Evolutionary conservation across 495 filamentous ascomycete species (phyloP), one percentile per base, ranked within the genome.

Genomic region (Penicillium longicatenatum): DNA sequence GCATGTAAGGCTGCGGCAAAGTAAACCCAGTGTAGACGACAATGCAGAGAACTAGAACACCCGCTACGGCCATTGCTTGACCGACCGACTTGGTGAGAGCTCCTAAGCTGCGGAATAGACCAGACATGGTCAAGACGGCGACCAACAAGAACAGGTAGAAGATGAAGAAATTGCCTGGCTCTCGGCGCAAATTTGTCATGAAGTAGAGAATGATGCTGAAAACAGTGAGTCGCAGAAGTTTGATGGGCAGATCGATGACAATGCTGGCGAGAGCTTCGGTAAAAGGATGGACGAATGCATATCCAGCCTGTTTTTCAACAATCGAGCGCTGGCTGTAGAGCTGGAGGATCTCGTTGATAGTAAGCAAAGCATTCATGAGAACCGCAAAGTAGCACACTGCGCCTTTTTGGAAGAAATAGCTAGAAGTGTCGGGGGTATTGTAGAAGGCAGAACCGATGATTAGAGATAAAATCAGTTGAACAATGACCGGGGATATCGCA

Each of bases 311-410:
- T 60, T 88, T 88, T 50, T 84, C 80, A 6, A 88, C 79, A 44
- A 88, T 82, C 1, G 84, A 80, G 4, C 83, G 76, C 61, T 86
- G 81, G 1, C 65, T 70, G 56, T 84, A 86, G 5, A 83, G 71
- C 22, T 55, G 74, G 39, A 82, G 79, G 66, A 88, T 85, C 62
- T 90, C 85, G 2, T 77, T 69, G 6, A 82, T 63, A 0, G 68
- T 71, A 30, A 68, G 75, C 12, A 84, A 65, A 5, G 78, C 75
- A 52, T 82, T 83, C 55, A 82, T 67, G 1, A 97, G 80, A 59
- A 93, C 85, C 37, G 90, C 88, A 65, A 96, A 96, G 81, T 95
- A 97, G 24, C 96, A 75, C 1, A 94, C 78, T 52, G 88, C 89
- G 22, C 89, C 91, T 42, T 67, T 68, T 52, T 72, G 69, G 52